Evolutionary conservation across 345 rosid species (phyloP), one percentile per base, ranked within the genome.

Genomic region (Laguncularia racemosa): DNA sequence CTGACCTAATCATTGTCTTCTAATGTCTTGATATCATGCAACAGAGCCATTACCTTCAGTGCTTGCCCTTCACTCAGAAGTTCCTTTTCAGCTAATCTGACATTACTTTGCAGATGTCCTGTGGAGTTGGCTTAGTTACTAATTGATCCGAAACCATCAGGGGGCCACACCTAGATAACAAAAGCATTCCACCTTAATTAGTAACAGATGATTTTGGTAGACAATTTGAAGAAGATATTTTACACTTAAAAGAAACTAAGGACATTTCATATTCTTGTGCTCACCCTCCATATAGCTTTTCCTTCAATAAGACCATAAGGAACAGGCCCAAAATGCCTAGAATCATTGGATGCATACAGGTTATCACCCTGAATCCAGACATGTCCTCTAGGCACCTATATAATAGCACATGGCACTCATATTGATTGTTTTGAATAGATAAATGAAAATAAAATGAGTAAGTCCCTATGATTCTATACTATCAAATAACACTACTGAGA

Each of bases 321-420:
- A 62, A 91, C 57, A 52, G 93, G 89, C 17, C 97, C 96, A 44
- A 70, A 87, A 53, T 87, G 59, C 33, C 89, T 74, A 12, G 93
- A 90, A 83, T 87, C 96, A 8, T 55, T 72, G 3, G 96, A 91
- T 60, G 78, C 84, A 69, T 85, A 82, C 57, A 79, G 26, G 62
- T 88, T 91, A 73, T 91, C 97, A 38, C 96, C 96, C 62, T 91
- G 95, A 63, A 91, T 79, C 96, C 96, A 91, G 57, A 88, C 80
- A 69, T 91, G 95, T 26, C 95, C 97, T 73, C 78, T 80, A 19
- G 97, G 95, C 18, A 86, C 83, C 96, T 88, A 64, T 44, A 40
- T 58, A 59, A n/a, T 16, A 40, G 21, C n/a, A 20, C 17, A 33
- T 14, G 55, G 17, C 38, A 38, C 21, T 23, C 5, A 23, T 23